Conservation (phyloP, 345 rosid species). For the Brassica incana region DNA sequence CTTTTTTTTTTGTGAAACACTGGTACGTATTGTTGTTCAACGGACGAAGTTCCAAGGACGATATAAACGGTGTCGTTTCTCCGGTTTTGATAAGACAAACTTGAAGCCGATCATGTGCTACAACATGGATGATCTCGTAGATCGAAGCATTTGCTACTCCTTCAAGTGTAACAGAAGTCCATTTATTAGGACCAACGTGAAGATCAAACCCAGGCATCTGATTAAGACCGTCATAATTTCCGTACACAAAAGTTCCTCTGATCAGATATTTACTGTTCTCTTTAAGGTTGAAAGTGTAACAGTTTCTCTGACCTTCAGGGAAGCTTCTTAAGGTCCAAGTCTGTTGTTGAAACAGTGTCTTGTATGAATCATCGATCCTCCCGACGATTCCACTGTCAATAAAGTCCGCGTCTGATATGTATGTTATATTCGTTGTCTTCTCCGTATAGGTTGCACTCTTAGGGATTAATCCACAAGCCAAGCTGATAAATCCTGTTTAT, state of each 20-base stretch:
- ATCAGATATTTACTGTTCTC: constrained; percentile 29
- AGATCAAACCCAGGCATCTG: constrained; percentile 30
- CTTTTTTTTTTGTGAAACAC: no score
- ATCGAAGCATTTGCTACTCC: not conserved
- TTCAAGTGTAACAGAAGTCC: constrained; percentile 23
- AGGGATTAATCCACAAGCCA: constrained; percentile 35
- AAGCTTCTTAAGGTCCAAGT: constrained; percentile 36
- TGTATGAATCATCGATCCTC: constrained; percentile 18
- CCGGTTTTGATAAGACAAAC: constrained; percentile 37
- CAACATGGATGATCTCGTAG: constrained; percentile 32
- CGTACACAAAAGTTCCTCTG: constrained; percentile 38
- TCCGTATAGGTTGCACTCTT: constrained; percentile 17
- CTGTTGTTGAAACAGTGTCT: constrained; percentile 12
- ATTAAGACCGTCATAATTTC: constrained; percentile 34
- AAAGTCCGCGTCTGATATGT: constrained; percentile 24
- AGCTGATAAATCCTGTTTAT: constrained; percentile 36
- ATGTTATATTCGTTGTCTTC: constrained; percentile 25
- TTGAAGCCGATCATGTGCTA: constrained; percentile 20
- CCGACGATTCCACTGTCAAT: constrained; percentile 30
- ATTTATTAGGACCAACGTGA: constrained; percentile 37
- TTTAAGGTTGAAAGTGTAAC: constrained; percentile 38
- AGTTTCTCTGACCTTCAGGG: constrained; percentile 38
- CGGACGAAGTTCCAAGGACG: constrained; percentile 33
- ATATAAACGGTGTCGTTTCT: constrained; percentile 28
- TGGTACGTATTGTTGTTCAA: constrained; percentile 17